Conservation (phyloP, 768 basidiomycete genomes). For the Imleria badia region DNA sequence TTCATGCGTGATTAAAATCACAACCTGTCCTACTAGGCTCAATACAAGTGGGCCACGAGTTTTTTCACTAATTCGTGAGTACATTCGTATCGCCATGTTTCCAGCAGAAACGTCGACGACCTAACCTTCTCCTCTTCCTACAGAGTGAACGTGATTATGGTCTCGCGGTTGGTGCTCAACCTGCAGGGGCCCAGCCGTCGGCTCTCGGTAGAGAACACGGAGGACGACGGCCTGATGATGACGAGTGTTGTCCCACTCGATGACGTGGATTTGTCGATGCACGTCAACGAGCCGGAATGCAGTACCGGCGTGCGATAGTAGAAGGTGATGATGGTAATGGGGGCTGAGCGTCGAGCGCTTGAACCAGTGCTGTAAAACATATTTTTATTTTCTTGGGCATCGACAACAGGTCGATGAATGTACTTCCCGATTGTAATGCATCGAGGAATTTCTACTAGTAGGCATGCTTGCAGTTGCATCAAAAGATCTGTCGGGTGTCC, state of each 20-base stretch:
- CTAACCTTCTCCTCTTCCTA: background rate
- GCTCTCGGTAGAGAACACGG: background rate
- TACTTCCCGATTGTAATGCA: background rate
- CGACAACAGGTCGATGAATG: background rate
- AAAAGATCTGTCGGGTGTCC: too few relatives aligned
- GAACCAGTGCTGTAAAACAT: too few relatives aligned
- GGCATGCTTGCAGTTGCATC: too few relatives aligned
- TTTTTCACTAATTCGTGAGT: background rate
- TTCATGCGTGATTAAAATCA: background rate
- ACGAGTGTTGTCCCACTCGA: conserved; percentile 5
- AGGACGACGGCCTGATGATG: background rate
- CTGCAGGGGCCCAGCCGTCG: background rate
- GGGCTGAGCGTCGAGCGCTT: background rate
- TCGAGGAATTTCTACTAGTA: background rate
- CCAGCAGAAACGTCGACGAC: background rate
- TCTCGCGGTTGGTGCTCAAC: conserved; percentile 20
- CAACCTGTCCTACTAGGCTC: background rate
- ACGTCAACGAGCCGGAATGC: background rate
- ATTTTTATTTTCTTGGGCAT: too few relatives aligned
- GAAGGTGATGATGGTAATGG: too few relatives aligned
- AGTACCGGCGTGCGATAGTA: background rate
- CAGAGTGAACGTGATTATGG: conserved; percentile 16
- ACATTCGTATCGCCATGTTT: background rate
- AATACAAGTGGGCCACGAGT: background rate
- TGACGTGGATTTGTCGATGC: background rate